Evolutionary conservation across 345 rosid genomes (phyloP).

Genomic region (Limnanthes douglasii): DNA sequence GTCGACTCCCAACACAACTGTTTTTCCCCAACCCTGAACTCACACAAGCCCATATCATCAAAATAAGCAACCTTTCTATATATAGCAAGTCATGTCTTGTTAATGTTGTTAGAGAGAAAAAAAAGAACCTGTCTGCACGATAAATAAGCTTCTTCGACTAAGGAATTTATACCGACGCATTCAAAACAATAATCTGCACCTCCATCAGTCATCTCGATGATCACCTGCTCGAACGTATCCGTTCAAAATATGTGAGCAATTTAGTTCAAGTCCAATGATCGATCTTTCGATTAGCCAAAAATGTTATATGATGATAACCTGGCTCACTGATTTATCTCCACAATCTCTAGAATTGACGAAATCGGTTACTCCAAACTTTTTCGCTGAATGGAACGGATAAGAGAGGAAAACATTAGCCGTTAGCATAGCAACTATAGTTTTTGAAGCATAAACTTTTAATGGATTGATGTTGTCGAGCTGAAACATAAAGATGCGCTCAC

Average conservation of each 20-base stretch:
- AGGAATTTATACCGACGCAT: constrained; percentile 42
- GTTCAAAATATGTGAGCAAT: neutral
- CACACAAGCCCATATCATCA: too few species aligned
- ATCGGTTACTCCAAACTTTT: constrained; percentile 62
- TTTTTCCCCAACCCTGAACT: constrained; percentile 84
- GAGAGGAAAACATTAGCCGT: constrained; percentile 1
- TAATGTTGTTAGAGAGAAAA: neutral
- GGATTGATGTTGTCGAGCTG: too few species aligned
- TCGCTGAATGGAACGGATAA: constrained; percentile 18
- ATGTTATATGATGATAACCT: constrained; percentile 20
- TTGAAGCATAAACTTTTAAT: too few species aligned
- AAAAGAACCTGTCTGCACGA: constrained; percentile 45
- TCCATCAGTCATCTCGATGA: constrained; percentile 59
- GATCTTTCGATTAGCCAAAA: neutral
- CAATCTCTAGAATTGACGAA: constrained; percentile 38
- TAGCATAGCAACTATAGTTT: neutral
- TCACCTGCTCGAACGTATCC: constrained; percentile 11
- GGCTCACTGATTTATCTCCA: constrained; percentile 35
- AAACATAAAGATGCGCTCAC: constrained; percentile 20
- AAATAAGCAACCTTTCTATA: too few species aligned
- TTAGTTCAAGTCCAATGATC: neutral
- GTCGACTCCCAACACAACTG: constrained; percentile 67
- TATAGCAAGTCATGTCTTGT: neutral
- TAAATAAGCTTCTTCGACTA: constrained; percentile 58
- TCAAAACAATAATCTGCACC: constrained; percentile 87